Base-by-base conservation (phyloP, 208 protist genomes). In the Wallacemonas rigidus region DNA sequence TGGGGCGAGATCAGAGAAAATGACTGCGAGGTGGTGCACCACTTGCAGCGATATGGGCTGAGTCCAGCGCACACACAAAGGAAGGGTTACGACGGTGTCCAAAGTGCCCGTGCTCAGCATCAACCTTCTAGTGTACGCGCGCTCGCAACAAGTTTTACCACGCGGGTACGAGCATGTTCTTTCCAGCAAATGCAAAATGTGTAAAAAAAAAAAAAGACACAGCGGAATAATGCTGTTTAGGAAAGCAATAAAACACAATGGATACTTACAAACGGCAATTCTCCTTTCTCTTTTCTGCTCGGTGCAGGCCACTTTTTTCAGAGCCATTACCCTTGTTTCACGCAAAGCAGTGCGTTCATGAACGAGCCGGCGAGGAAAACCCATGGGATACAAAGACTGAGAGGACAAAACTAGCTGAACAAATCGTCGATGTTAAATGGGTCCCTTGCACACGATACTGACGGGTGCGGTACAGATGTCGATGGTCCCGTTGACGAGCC, bases 401-500 rank as follows among this genome's bases (percentile, higher is more conserved):
- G 8, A 50, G 45, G 26, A 64, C 38, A 50, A 7, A 53, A 62
- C 67, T 69, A 84, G 7, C 72, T 54, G 57, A 87, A 83, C 48
- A 87, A 60, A 63, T 78, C 75, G 40, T 81, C 82, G 51, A 86
- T 70, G 71, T 77, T 74, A 55, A 77, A 60, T 26, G 35, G 38
- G 35, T 60, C 58, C 3, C 47, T 71, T 51, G 47, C 1, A 8
- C 14, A n/a, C 12, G 67, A 36, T 1, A 64, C 41, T 2, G 69
- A 43, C 48, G 65, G 77, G 38, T 9, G 36, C 7, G 36, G 12
- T 12, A 56, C 51, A 56, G 51, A 12, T 36, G n/a, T n/a, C 7
- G 51, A n/a, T 36, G 15, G 12, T n/a, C 48, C 17, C 26, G 26
- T 26, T 26, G 26, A 26, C 26, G 26, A 63, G 57, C 57, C 17